These are phyloP conservation scores for Cladophialophora chaetospira DNA, from an alignment of 2,329 filamentous ascomycete species.

Conservation along the genomic window DNA sequence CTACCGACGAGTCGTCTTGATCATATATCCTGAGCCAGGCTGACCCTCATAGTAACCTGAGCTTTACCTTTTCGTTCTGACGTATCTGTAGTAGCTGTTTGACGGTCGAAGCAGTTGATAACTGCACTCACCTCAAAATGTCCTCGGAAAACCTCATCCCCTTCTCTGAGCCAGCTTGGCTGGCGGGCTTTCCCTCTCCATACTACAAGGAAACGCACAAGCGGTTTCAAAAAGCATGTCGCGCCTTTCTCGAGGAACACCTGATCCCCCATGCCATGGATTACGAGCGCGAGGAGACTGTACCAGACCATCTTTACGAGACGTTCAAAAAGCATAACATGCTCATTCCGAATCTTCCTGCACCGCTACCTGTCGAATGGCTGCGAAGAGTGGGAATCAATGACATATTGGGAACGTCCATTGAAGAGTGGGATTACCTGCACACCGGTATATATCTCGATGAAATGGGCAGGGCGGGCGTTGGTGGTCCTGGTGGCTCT, in stretches of 20 bases:
- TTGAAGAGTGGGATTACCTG: slow-evolving; percentile 74
- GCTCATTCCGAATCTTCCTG: slow-evolving; percentile 69
- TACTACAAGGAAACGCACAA: slow-evolving; percentile 69
- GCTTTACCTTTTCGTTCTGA: background rate
- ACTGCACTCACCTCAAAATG: background rate
- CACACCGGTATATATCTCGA: slow-evolving; percentile 71
- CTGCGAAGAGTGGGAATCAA: slow-evolving; percentile 66
- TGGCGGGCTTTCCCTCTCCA: slow-evolving; percentile 69
- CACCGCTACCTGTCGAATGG: slow-evolving; percentile 69
- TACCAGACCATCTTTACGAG: slow-evolving; percentile 65
- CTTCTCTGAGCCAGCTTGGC: slow-evolving; percentile 73
- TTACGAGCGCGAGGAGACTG: slow-evolving; percentile 67
- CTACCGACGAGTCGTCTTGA: background rate
- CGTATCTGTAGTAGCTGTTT: background rate
- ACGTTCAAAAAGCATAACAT: slow-evolving; percentile 68
- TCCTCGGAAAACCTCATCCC: slow-evolving; percentile 49
- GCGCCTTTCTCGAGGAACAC: slow-evolving; percentile 66
- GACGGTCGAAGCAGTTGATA: background rate
- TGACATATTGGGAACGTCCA: slow-evolving; percentile 65
- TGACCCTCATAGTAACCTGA: background rate
- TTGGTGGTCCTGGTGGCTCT: slow-evolving; percentile 64
- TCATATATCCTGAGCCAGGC: background rate
- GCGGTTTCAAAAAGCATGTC: slow-evolving; percentile 68
- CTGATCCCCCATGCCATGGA: slow-evolving; percentile 65
- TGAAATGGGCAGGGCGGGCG: slow-evolving; percentile 68